Evolutionary conservation across 2,329 filamentous ascomycete species (phyloP).

Genomic region (Ophiostoma fasciatum): DNA sequence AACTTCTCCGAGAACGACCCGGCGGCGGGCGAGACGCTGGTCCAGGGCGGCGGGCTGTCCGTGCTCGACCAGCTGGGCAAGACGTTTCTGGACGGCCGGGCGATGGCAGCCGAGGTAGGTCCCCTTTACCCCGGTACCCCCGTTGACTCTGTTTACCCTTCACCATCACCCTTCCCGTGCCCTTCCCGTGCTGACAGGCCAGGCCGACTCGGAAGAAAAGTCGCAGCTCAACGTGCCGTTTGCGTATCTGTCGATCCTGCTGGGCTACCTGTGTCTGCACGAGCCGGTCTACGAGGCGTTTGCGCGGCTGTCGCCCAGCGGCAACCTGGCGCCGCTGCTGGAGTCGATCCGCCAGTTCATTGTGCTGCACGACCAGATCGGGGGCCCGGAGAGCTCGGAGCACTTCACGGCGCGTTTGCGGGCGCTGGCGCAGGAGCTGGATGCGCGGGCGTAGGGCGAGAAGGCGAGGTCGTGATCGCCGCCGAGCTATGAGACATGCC

Average conservation of each 20-base stretch:
- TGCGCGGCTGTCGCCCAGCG: slow-evolving; percentile 24
- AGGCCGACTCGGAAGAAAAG: slow-evolving; percentile 60
- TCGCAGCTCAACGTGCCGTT: slow-evolving; percentile 68
- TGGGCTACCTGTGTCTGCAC: slow-evolving; percentile 63
- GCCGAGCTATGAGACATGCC: too few relatives aligned
- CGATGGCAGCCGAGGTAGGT: slow-evolving; percentile 52
- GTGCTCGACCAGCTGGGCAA: slow-evolving; percentile 38
- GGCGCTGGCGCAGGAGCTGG: slow-evolving; percentile 24
- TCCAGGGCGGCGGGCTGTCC: slow-evolving; percentile 18
- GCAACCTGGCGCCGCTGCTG: slow-evolving; percentile 30
- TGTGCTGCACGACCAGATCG: slow-evolving; percentile 34
- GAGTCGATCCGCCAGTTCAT: slow-evolving; percentile 41
- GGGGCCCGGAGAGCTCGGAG: slow-evolving; percentile 22
- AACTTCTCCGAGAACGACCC: slow-evolving; percentile 73
- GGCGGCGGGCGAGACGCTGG: slow-evolving; percentile 36
- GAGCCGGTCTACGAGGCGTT: slow-evolving; percentile 29
- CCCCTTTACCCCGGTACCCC: not conserved
- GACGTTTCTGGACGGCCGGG: slow-evolving; percentile 53
- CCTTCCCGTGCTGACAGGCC: too few relatives aligned
- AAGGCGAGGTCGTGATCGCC: not conserved
- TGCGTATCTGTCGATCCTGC: slow-evolving; percentile 71
- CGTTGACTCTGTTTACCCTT: not conserved
- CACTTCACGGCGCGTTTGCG: slow-evolving; percentile 25
- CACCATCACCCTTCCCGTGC: too few relatives aligned
- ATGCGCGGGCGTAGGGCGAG: slow-evolving; percentile 13